Evolutionary conservation across 768 basidiomycete species (phyloP), one percentile per base, ranked within the genome.

Genomic region (Pleurotus salmoneostramineus): DNA sequence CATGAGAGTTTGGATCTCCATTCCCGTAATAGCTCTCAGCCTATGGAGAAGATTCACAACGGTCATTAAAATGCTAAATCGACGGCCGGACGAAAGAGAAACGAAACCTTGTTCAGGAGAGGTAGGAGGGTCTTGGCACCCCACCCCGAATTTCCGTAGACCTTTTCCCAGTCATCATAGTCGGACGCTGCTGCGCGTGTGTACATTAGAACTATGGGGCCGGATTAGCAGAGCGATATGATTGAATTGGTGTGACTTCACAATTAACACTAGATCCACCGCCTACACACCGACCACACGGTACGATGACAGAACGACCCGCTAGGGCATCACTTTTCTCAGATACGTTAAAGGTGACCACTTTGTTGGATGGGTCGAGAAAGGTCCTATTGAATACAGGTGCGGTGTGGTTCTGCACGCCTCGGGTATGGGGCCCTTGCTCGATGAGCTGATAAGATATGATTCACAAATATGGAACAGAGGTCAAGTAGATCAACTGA

Each of bases 201-300:
- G 55, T 65, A 65, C 27, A 50, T 50, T 64, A 60, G 44, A 72
- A 76, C 21, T 27, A 27, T 27, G 3, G 3, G 21, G 21, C 21
- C 21, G 21, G 21, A 27, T 27, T 27, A 27, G 21, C 21, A 27
- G 21, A 27, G 21, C 21, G 21, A 27, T 27, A 27, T 27, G 21
- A 3, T 27, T 27, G 21, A 27, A 27, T 27, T 27, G 21, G 3
- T 27, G 21, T 27, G 21, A 27, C 21, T 27, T 27, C 21, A 27
- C 21, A 74, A 48, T 79, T 80, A 15, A 80, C 69, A 34, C 70
- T 68, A 0, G 77, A 77, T 0, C 79, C 78, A 1, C 78, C 79
- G 0, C 79, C 79, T 4, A 81, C 60, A 45, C 69, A 71, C 44
- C 70, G 63, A 2, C 75, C 79, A n/a, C 59, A 63, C 0, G 65